Evolutionary conservation across 2,329 filamentous ascomycete species (phyloP), one percentile per base, ranked within the genome.

Genomic region (Calcarisporium arbuscula): DNA sequence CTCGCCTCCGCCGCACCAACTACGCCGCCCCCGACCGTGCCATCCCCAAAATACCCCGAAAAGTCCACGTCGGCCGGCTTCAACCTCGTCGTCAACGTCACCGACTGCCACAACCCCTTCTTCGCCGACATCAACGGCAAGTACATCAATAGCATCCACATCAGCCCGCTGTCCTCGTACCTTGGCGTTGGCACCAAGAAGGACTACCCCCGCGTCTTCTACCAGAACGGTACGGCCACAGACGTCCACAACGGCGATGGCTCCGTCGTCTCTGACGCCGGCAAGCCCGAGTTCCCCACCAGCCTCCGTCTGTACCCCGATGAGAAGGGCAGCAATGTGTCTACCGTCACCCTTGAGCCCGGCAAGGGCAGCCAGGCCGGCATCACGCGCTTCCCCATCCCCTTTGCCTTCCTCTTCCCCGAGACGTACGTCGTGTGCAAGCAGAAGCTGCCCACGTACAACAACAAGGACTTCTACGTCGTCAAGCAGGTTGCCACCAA

Each of bases 381-480:
- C 18, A n/a, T 34, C 22, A 12, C 31, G 10, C 26, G 11, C 10
- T 15, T 6, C 9, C 15, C 10, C 4, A 4, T 1, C 8, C 19
- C 7, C 4, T 19, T 19, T 10, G 5, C 11, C 11, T 16, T 19
- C 14, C 7, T 34, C 15, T 5, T 14, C 6, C 5, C 28, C 22
- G 22, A 19, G 12, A 26, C 18, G 14, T n/a, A 26, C 9, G 31
- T 25, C 17, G 20, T 34, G 6, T 34, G 31, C 31, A 34, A 19
- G 11, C n/a, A n/a, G n/a, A n/a, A n/a, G n/a, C n/a, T n/a, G n/a
- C n/a, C n/a, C n/a, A n/a, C n/a, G n/a, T n/a, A n/a, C n/a, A n/a
- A n/a, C n/a, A n/a, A n/a, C n/a, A n/a, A n/a, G n/a, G n/a, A n/a
- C 30, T 60, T 60, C 32, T 49, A 57, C 32, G 47, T 59, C 18